Percentiles rank a stretch among this genome's conserved stretches.
Conservation (phyloP, 202 grass and related monocot species). For the Cymbopogon flexuosus region DNA sequence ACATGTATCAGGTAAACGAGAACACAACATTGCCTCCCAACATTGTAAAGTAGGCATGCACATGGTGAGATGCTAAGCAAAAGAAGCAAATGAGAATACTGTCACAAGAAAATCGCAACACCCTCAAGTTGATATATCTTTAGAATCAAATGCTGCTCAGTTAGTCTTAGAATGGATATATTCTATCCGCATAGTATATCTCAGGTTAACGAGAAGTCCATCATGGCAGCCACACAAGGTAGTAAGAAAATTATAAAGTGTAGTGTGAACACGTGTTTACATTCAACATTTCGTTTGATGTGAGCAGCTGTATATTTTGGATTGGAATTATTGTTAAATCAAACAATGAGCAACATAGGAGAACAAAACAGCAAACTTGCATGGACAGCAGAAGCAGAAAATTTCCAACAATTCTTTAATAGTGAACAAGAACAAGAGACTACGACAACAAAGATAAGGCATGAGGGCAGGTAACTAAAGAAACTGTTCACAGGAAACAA, state of each 20-base stretch:
- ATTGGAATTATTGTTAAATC: neutral
- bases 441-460: neutral
- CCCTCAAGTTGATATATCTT: neutral
- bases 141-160: constrained; percentile 33
- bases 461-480: neutral
- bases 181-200: constrained; percentile 30
- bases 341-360: neutral
- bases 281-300: neutral
- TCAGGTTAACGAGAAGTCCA: constrained; percentile 52
- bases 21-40: constrained; percentile 32
- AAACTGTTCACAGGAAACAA: neutral
- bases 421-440: neutral
- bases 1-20: constrained; percentile 31
- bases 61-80: neutral
- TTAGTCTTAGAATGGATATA: constrained; percentile 38
- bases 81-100: neutral
- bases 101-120: neutral
- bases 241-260: neutral
- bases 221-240: constrained; percentile 33
- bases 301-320: neutral
- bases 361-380: neutral
- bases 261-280: neutral
- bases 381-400: neutral
- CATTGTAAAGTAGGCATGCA: neutral
- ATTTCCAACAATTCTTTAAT: too few relatives aligned